Base-by-base conservation (phyloP, 192 early-diverging fungal species). In the Coemansia sp. region DNA sequence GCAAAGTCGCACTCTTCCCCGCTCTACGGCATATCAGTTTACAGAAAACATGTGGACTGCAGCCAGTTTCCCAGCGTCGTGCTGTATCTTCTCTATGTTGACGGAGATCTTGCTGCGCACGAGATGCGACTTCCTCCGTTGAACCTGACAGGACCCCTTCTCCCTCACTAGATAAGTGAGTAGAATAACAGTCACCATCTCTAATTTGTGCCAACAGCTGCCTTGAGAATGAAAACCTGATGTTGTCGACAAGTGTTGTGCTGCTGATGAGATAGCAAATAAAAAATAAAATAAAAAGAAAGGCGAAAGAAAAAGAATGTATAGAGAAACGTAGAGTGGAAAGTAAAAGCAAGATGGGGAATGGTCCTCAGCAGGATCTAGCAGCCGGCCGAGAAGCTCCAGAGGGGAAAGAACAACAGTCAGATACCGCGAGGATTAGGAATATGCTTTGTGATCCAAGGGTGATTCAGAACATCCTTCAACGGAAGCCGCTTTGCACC, bases 391-490 rank as follows among this genome's bases (percentile, higher is more conserved):
- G 32, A 32, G 32, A 32, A 32, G 32, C 32, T 32, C 32, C 32
- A 32, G 32, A 32, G 32, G 4, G 4, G 32, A 32, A 32, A 32
- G 4, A 32, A 32, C 11, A 48, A 48, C n/a, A 4, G 22, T 61
- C 39, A 77, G 20, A 71, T 61, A 5, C 60, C 37, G n/a, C 61
- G 61, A 1, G 76, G 76, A 39, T 72, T 50, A 0, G 63, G 43
- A 55, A 82, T 45, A 46, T 83, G 74, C 68, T 69, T 85, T 12
- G 69, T 45, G n/a, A 85, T 81, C 83, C 83, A 98, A 17, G 95
- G 94, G 71, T 98, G 96, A 46, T 84, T 54, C 61, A 93, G 64
- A 16, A 98, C 95, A 13, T 89, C 75, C 4, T 88, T 84, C 16
- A 97, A 74, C 39, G 89, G 82, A 57, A 97, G 70, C 9, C 96